Base-by-base conservation (phyloP, 2,329 filamentous ascomycete species). In the Ceratocystis papillata region DNA sequence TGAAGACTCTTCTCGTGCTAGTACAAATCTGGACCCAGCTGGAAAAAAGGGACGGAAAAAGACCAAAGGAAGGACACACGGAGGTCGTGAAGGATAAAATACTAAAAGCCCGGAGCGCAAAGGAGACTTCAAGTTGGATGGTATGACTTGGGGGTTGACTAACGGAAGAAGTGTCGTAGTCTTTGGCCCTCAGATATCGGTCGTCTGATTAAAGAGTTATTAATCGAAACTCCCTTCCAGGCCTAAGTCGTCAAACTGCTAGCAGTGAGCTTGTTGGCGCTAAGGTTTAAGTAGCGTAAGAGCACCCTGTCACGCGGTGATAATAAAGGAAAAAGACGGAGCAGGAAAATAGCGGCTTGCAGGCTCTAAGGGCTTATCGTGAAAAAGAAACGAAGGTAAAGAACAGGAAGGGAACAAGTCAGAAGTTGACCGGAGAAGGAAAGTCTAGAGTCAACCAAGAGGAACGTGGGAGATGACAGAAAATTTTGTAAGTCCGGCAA, bases 1-100 rank as follows among this genome's bases (percentile, higher is more conserved):
- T 28, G 37, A 41, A 41, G 37, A 41, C 37, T 41, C 37, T 62
- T 44, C 59, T 44, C 17, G 25, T 15, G 10, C 33, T 44, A 45
- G 33, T 25, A 45, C 30, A 22, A 62, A 33, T 33, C 4, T 77
- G 17, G 55, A 37, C 28, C 17, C 25, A 25, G 55, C 55, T 62
- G 37, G 25, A 62, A 45, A 61, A 61, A 45, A 62, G 25, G 48
- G 48, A 20, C 41, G 17, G 30, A 25, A 25, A 45, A 62, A 59
- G 33, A 17, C 5, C 55, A n/a, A 59, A 59, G 53, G 53, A 57
- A 57, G 15, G 22, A 15, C 55, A 28, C 55, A 59, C 55, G 25
- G 55, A 59, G 55, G 30, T n/a, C 28, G 55, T 59, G 59, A 62
- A 45, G 59, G 41, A 62, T 41, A 41, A 62, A 33, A 20, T 20